phyloP scores from a whole-genome alignment of 2,329 filamentous ascomycete species.

The Cladophialophora immunda region DNA sequence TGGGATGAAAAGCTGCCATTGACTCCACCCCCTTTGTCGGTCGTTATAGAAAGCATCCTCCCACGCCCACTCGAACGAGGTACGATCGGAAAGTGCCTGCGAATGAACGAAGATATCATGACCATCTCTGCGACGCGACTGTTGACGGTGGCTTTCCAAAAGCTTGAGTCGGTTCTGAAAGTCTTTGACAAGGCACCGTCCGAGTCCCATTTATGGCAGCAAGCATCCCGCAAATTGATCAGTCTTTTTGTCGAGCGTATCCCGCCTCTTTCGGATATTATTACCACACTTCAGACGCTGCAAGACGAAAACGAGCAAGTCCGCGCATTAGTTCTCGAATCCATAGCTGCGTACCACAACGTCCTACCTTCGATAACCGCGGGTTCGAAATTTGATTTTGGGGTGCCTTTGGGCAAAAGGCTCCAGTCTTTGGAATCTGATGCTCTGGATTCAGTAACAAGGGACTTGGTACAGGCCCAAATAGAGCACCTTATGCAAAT shows the following conservation, averaged over 20 bases:
- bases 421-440: conserved; percentile 68
- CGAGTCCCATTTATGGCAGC: conserved; percentile 68
- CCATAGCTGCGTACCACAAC: conserved; percentile 86
- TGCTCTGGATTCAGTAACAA: conserved; percentile 56
- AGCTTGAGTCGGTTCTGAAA: conserved; percentile 71
- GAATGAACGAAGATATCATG: conserved; percentile 78
- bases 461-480: conserved; percentile 72
- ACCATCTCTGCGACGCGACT: conserved; percentile 85
- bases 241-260: conserved; percentile 80
- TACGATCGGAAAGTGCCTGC: conserved; percentile 79
- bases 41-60: conserved; percentile 85
- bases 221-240: conserved; percentile 72
- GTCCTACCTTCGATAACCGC: conserved; percentile 80
- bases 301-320: conserved; percentile 75
- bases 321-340: conserved; percentile 77
- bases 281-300: conserved; percentile 75
- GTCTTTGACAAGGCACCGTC: conserved; percentile 63
- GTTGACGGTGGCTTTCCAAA: conserved; percentile 79
- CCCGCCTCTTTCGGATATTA: conserved; percentile 82
- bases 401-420: conserved; percentile 74
- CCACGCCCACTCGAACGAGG: conserved; percentile 84
- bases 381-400: conserved; percentile 88
- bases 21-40: conserved; percentile 78
- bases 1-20: conserved; percentile 66
- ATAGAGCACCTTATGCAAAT: conserved; percentile 83